These are phyloP conservation scores for Micractinium conductrix DNA, from an alignment of 139 green algal genomes.

Conservation along the genomic window DNA sequence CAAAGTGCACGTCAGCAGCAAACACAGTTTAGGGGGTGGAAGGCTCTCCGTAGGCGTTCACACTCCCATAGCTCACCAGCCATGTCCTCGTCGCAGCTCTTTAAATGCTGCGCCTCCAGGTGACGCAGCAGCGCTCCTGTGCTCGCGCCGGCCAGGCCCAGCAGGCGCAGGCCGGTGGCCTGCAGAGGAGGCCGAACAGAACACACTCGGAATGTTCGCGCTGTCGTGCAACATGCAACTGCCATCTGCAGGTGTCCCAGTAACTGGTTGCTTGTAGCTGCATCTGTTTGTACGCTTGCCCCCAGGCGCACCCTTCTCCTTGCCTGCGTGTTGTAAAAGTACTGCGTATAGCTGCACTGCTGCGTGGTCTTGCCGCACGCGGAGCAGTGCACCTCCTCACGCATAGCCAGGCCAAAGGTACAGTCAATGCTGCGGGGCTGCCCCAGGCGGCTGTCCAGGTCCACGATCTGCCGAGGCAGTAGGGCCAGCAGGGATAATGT, in stretches of 20 bases:
- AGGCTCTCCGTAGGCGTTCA: no score
- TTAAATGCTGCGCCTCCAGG: not conserved
- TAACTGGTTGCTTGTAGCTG: not conserved
- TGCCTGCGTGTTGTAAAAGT: conserved; percentile 11
- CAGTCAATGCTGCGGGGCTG: not conserved
- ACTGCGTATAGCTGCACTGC: not conserved
- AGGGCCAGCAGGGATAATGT: not conserved
- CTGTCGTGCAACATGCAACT: not conserved
- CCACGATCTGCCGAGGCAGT: not conserved
- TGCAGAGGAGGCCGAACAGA: not conserved
- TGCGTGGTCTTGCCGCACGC: not conserved
- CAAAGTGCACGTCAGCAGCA: no score
- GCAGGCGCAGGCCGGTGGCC: not conserved
- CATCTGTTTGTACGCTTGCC: not conserved
- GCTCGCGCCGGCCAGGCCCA: not conserved
- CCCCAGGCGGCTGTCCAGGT: not conserved
- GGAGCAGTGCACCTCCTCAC: conserved; percentile 6
- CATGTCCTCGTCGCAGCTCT: not conserved
- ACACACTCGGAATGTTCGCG: not conserved
- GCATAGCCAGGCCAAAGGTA: not conserved
- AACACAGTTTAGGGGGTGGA: no score
- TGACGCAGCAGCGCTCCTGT: not conserved
- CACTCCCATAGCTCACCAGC: no score
- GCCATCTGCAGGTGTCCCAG: not conserved
- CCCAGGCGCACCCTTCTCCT: not conserved